Evolutionary conservation across 768 basidiomycete genomes (phyloP).

Genomic region (Tricholoma saponaceum): DNA sequence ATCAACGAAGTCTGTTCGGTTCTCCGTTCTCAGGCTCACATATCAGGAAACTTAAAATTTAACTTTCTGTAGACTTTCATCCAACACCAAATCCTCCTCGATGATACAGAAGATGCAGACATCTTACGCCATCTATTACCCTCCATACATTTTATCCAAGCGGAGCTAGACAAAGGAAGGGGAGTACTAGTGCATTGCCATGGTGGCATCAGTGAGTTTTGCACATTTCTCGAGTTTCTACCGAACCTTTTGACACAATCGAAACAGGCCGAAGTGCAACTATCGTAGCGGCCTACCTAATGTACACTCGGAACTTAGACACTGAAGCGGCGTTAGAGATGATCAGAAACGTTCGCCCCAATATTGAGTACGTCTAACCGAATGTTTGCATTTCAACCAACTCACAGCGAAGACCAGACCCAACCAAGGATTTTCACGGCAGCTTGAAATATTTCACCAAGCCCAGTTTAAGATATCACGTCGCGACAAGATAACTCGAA

Average conservation of each 20-base stretch:
- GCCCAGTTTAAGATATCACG: constrained; percentile 66
- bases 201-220: constrained; percentile 76
- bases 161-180: constrained; percentile 68
- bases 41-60: neutral
- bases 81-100: constrained; percentile 73
- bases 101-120: constrained; percentile 74
- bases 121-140: constrained; percentile 75
- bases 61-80: constrained; percentile 60
- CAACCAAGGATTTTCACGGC: constrained; percentile 78
- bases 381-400: neutral
- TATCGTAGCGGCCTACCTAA: constrained; percentile 85
- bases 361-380: constrained; percentile 49
- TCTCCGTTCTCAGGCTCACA: neutral
- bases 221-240: neutral
- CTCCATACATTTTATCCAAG: constrained; percentile 79
- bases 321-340: constrained; percentile 61
- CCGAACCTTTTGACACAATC: constrained; percentile 3
- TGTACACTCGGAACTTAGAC: constrained; percentile 63
- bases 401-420: constrained; percentile 46
- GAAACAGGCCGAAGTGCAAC: constrained; percentile 74
- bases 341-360: constrained; percentile 62
- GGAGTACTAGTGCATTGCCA: constrained; percentile 89
- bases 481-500: constrained; percentile 65
- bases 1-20: constrained; percentile 53
- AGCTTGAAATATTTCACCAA: constrained; percentile 76